Evolutionary conservation across 345 rosid species (phyloP), one percentile per base, ranked within the genome.

Genomic region (Luvunga scandens): DNA sequence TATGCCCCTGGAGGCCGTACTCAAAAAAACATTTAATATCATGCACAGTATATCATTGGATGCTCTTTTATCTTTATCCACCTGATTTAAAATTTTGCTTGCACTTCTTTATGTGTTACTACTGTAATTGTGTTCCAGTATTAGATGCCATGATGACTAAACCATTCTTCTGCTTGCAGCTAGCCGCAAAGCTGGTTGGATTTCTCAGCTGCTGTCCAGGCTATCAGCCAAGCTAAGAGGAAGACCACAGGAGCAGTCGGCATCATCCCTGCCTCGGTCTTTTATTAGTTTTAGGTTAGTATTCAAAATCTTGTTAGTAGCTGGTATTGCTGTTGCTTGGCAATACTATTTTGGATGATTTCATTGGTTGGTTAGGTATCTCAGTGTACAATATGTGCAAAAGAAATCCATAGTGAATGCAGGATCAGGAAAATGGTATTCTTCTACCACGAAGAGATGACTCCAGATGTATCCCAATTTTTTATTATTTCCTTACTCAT

Each of bases 281-380:
- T 70, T 84, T 19, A 71, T 88, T 18, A 88, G 76, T 77, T 82
- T 71, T 31, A 93, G 88, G 78, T 82, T 90, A 33, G 7, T 89
- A 62, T 45, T 90, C 10, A 93, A 87, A 81, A 77, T 95, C 69
- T 50, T 89, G 42, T 69, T 93, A 64, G 92, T 89, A 39, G 97
- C 87, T 60, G 87, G 81, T 50, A 74, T 88, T 68, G 99, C 94
- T 6, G 78, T 90, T n/a, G 86, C 80, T 39, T 96, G 93, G 97
- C 95, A 91, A 75, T 87, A 86, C 78, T 89, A 83, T 80, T 86
- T 67, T 42, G 72, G 77, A 39, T 85, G 80, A 81, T 65, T n/a
- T 30, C n/a, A 27, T 59, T 56, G 56, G 8, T 55, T 18, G 10
- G 72, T 27, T 34, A 12, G 75, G 53, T 34, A 24, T 64, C 81